A percentile compares a stretch with the other conserved stretches of the same genome.
These are phyloP conservation scores for Penicillium sp. DNA, from an alignment of 2,329 filamentous ascomycete genomes.

Conservation along the genomic window DNA sequence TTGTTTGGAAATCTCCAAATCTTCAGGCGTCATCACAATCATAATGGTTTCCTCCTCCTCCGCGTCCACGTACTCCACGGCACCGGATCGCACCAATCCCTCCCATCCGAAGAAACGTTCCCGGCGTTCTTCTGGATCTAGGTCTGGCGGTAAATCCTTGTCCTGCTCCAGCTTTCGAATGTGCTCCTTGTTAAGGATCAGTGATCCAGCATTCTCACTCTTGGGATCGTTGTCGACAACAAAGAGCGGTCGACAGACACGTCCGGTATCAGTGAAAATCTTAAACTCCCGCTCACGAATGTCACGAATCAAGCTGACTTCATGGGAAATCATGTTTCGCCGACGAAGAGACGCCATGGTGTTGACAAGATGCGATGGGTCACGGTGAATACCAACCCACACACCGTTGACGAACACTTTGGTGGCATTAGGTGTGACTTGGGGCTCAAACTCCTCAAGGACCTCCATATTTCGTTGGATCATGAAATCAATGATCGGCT, in stretches of 20 bases:
- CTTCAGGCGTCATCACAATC: slow-evolving; percentile 99
- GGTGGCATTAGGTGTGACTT: slow-evolving; percentile 84
- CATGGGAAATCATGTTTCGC: slow-evolving; percentile 80
- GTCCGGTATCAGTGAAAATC: slow-evolving; percentile 94
- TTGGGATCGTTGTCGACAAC: slow-evolving; percentile 84
- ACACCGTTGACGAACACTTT: slow-evolving; percentile 98
- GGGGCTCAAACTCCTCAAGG: slow-evolving; percentile 88
- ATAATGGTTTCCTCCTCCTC: slow-evolving; percentile 98
- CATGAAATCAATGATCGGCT: slow-evolving; percentile 94
- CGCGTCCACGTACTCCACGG: slow-evolving; percentile 93
- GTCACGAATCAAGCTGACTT: slow-evolving; percentile 92
- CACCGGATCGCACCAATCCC: slow-evolving; percentile 77
- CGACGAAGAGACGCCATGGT: slow-evolving; percentile 76
- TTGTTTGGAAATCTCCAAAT: slow-evolving; percentile 75
- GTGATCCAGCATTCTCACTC: slow-evolving; percentile 71
- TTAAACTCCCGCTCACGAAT: slow-evolving; percentile 98
- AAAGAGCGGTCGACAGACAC: slow-evolving; percentile 91
- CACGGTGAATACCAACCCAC: slow-evolving; percentile 94
- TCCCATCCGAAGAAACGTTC: slow-evolving; percentile 79
- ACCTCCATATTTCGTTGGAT: slow-evolving; percentile 94
- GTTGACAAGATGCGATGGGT: slow-evolving; percentile 80
- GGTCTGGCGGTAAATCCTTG: slow-evolving; percentile 62
- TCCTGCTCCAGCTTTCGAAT: slow-evolving; percentile 75
- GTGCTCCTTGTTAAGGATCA: slow-evolving; percentile 84
- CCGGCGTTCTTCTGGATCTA: slow-evolving; percentile 59